Evolutionary conservation across 805 yeast genomes (phyloP).

Genomic region (Priceomyces carsonii): DNA sequence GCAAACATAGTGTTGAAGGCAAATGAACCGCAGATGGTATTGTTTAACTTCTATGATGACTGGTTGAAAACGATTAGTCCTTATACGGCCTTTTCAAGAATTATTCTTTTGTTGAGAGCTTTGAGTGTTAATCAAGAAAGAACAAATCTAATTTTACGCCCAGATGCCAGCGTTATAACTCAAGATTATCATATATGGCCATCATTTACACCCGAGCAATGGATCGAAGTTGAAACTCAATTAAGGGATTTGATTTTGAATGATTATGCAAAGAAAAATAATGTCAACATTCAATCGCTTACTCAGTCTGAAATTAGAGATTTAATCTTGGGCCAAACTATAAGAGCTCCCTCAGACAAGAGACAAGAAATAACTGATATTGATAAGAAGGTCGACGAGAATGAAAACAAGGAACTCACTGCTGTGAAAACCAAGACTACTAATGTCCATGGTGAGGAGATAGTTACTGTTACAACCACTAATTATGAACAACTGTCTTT

Average conservation of each 20-base stretch:
- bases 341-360: conserved; percentile 83
- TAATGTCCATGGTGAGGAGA: conserved; percentile 95
- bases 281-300: conserved; percentile 80
- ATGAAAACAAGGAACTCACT: conserved; percentile 54
- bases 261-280: conserved; percentile 83
- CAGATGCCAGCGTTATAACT: conserved; percentile 69
- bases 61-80: conserved; percentile 86
- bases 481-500: conserved; percentile 84
- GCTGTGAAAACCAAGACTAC: conserved; percentile 81
- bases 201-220: conserved; percentile 78
- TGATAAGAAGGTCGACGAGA: conserved; percentile 47
- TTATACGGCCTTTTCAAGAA: conserved; percentile 90
- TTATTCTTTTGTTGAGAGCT: conserved; percentile 80
- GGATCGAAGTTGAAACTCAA: conserved; percentile 88
- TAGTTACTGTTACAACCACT: conserved; percentile 89
- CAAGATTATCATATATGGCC: conserved; percentile 94
- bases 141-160: conserved; percentile 71
- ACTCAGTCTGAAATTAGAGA: conserved; percentile 95
- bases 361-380: conserved; percentile 83
- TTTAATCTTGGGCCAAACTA: conserved; percentile 90
- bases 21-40: conserved; percentile 88
- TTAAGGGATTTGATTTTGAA: conserved; percentile 82
- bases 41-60: conserved; percentile 90
- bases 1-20: conserved; percentile 80
- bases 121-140: conserved; percentile 75